These are phyloP conservation scores for Sparassis latifolia DNA, from an alignment of 1,284 basidiomycete species.

Conservation along the genomic window DNA sequence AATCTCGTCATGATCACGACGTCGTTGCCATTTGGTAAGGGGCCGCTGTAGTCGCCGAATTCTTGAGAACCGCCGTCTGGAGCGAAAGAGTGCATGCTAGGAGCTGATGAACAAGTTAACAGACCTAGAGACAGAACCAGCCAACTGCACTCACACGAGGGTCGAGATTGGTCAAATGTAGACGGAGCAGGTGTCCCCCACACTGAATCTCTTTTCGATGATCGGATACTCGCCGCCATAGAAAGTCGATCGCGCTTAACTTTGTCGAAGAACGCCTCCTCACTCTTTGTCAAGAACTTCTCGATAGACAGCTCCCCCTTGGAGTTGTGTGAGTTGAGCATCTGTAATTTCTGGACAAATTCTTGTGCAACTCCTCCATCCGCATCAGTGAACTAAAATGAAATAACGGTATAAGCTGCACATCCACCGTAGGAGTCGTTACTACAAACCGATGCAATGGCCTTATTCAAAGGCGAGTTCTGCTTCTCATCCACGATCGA, in stretches of 20 bases:
- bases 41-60: constrained; percentile 45
- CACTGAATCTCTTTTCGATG: constrained; percentile 74
- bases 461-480: constrained; percentile 87
- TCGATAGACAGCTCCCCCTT: constrained; percentile 89
- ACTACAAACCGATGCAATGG: constrained; percentile 70
- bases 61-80: constrained; percentile 13
- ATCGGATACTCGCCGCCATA: constrained; percentile 71
- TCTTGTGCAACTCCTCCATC: constrained; percentile 87
- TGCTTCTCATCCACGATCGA: constrained; percentile 87
- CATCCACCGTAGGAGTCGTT: not conserved
- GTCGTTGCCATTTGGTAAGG: constrained; percentile 47
- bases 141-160: constrained; percentile 50
- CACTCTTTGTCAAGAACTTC: constrained; percentile 83
- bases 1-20: constrained; percentile 69
- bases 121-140: constrained; percentile 3
- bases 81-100: constrained; percentile 40
- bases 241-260: constrained; percentile 82
- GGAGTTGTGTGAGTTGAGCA: constrained; percentile 79
- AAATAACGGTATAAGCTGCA: constrained; percentile 4
- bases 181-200: constrained; percentile 73
- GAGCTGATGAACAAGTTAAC: constrained; percentile 37
- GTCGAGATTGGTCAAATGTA: constrained; percentile 63
- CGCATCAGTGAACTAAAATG: constrained; percentile 75
- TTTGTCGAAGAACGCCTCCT: constrained; percentile 88
- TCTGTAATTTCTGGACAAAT: constrained; percentile 81